Percentiles rank a stretch among this genome's conserved stretches.
phyloP scores from a whole-genome alignment of 441 rosid genomes.

The Syzygium syzygioides region DNA sequence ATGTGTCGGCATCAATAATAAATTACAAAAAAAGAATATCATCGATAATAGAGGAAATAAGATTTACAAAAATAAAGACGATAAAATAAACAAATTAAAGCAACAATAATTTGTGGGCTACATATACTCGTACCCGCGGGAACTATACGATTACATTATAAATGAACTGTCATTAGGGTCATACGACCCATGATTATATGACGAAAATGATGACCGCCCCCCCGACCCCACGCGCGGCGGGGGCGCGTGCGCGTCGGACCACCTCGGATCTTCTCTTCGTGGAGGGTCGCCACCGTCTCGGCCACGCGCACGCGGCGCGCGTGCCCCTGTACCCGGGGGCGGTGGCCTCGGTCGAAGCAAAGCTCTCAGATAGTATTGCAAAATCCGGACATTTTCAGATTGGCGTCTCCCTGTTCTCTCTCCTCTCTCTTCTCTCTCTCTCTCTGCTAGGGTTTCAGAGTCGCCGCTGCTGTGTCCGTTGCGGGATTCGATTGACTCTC shows the following conservation, averaged over 20 bases:
- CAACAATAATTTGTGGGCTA: neutral
- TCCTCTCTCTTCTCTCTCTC: neutral
- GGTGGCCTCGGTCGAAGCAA: neutral
- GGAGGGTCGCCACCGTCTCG: neutral
- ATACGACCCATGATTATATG: neutral
- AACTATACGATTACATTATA: neutral
- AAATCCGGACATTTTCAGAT: neutral
- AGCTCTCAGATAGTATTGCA: neutral
- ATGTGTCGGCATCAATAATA: neutral
- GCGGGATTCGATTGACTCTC: neutral
- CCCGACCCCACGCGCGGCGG: neutral
- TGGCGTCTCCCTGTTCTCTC: neutral
- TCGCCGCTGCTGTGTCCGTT: neutral
- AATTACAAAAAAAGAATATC: neutral
- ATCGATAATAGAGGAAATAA: neutral
- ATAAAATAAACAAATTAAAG: neutral
- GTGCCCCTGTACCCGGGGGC: neutral
- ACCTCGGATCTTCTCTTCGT: too few species aligned
- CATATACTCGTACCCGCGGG: neutral
- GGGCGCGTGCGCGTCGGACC: neutral
- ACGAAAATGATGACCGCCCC: neutral
- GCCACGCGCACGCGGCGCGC: neutral
- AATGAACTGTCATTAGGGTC: neutral
- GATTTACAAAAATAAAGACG: neutral
- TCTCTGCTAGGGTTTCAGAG: constrained; percentile 11